A percentile compares a stretch with the other conserved stretches of the same genome.
These are phyloP conservation scores for Sideroxylon spinosum DNA, from an alignment of 179 eudicot species.

Conservation along the genomic window DNA sequence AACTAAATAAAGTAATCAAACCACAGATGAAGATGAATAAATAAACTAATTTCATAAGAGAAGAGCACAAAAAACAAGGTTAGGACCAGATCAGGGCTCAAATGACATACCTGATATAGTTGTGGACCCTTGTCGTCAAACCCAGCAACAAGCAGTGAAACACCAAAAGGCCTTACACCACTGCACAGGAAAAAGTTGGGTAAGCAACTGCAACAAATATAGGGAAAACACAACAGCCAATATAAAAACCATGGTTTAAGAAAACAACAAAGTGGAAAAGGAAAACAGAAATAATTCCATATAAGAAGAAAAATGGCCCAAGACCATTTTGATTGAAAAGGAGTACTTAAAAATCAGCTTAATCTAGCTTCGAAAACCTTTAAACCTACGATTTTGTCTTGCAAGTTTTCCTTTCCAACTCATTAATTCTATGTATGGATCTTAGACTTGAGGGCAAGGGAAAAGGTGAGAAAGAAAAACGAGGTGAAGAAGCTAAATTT, in stretches of 20 bases:
- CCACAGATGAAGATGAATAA: neutral
- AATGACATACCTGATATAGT: slow-evolving; percentile 67
- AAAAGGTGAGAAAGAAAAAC: no score
- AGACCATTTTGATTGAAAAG: slow-evolving; percentile 1
- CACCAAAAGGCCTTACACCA: slow-evolving; percentile 98
- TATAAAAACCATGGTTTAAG: neutral
- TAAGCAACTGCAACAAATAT: neutral
- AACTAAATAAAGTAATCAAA: slow-evolving; percentile 3
- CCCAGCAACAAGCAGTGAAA: slow-evolving; percentile 93
- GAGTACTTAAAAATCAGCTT: neutral
- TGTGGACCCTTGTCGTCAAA: slow-evolving; percentile 98
- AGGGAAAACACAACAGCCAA: neutral
- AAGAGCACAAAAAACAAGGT: neutral
- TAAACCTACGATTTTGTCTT: neutral
- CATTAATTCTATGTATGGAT: no score
- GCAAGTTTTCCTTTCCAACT: neutral
- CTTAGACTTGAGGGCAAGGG: no score
- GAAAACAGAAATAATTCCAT: no score
- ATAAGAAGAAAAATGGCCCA: neutral
- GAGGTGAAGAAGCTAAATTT: no score
- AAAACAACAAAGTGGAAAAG: neutral
- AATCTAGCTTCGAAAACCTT: neutral
- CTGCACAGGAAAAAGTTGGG: slow-evolving; percentile 25
- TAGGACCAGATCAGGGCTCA: neutral
- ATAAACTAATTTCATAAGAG: neutral